Conservation (phyloP, 257 asterid species). For the Primulina huaijiensis region DNA sequence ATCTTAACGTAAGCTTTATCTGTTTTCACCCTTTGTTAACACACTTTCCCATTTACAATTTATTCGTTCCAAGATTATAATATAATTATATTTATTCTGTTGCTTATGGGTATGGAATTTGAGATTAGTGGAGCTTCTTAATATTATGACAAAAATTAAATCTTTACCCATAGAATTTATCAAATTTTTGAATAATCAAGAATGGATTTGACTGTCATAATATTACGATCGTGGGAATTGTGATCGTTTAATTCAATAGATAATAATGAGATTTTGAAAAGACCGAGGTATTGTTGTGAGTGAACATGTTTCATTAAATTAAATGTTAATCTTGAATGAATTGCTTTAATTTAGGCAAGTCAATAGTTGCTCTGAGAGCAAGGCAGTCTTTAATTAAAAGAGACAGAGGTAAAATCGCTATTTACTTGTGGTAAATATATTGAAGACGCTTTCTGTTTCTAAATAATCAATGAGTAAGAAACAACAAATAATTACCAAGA, state of each 20-base stretch:
- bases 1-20: conserved; percentile 49
- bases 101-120: conserved; percentile 47
- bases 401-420: background rate
- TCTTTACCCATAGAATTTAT: no score
- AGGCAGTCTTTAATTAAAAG: conserved; percentile 27
- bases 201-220: background rate
- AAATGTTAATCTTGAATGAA: conserved; percentile 17
- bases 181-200: background rate
- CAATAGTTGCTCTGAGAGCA: conserved; percentile 56
- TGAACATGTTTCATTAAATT: conserved; percentile 25
- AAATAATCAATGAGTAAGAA: no score
- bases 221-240: conserved; percentile 35
- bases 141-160: background rate
- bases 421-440: background rate
- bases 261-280: conserved; percentile 33
- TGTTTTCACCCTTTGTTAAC: conserved; percentile 5
- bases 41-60: background rate
- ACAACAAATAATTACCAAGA: no score
- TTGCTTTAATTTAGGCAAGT: conserved; percentile 41
- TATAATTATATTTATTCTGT: conserved; percentile 58
- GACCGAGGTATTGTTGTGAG: conserved; percentile 43
- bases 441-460: no score
- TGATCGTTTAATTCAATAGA: conserved; percentile 31
- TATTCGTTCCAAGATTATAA: conserved; percentile 35
- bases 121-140: background rate